Percentiles rank a stretch among this genome's conserved stretches.
These are phyloP conservation scores for Ceratocystis ficicola DNA, from an alignment of 2,329 filamentous ascomycete species.

Conservation along the genomic window DNA sequence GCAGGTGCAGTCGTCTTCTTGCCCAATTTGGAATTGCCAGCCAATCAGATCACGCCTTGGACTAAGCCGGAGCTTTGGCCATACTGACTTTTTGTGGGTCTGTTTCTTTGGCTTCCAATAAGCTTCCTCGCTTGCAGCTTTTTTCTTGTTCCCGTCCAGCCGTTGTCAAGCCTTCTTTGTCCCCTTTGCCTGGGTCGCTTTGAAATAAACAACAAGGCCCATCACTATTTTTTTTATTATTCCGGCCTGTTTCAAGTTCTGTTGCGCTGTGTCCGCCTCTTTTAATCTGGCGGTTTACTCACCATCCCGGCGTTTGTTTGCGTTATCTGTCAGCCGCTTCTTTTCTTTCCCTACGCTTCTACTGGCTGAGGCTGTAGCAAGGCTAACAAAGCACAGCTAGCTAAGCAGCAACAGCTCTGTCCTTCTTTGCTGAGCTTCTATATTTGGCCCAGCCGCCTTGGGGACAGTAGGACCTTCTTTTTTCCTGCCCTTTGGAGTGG, in stretches of 20 bases:
- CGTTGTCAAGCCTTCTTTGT: not conserved
- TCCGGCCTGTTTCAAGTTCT: not conserved
- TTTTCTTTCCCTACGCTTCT: not conserved
- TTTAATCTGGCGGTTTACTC: not conserved
- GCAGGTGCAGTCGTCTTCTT: not conserved
- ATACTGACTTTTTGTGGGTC: not conserved
- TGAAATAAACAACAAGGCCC: not conserved
- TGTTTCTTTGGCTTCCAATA: slow-evolving; percentile 2
- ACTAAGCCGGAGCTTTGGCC: not conserved
- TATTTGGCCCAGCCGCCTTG: not conserved
- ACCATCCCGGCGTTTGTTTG: not conserved
- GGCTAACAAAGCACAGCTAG: not conserved
- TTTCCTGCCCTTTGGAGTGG: not conserved
- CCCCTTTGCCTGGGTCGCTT: not conserved
- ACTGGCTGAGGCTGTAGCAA: not conserved
- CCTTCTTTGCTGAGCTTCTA: not conserved
- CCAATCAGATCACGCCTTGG: not conserved
- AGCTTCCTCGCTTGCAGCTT: not conserved
- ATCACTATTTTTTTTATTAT: not conserved
- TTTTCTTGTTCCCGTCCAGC: not conserved
- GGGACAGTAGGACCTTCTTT: not conserved
- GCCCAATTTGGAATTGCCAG: slow-evolving; percentile 1
- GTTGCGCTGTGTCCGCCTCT: not conserved
- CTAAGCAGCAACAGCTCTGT: not conserved
- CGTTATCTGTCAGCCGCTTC: not conserved